Evolutionary conservation across 1,284 basidiomycete species (phyloP).

Genomic region (Peniophora sp.): DNA sequence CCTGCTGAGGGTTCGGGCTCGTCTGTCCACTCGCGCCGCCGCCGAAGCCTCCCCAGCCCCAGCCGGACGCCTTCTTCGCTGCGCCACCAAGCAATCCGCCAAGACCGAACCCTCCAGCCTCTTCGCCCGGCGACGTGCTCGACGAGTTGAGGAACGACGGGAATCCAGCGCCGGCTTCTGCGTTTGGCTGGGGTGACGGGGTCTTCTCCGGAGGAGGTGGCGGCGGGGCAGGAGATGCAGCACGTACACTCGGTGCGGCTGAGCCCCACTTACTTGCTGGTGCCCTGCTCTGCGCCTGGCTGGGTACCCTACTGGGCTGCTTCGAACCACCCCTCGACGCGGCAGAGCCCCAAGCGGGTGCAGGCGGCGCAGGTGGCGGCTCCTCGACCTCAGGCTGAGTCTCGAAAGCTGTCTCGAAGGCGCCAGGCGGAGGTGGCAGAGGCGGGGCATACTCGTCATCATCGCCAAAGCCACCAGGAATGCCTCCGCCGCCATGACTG

Average conservation of each 20-base stretch:
- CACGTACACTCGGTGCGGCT: not conserved
- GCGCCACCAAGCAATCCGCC: not conserved
- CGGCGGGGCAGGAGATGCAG: not conserved
- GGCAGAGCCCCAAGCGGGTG: not conserved
- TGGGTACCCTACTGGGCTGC: constrained; percentile 8
- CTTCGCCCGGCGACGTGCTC: not conserved
- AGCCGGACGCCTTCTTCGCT: not conserved
- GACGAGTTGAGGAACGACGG: not conserved
- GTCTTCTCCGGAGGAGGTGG: not conserved
- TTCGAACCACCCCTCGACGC: constrained; percentile 13
- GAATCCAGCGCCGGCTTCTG: not conserved
- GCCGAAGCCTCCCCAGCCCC: constrained; percentile 1
- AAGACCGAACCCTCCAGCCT: not conserved
- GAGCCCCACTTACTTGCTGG: constrained; percentile 12
- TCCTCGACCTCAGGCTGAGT: constrained; percentile 3
- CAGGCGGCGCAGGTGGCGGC: not conserved
- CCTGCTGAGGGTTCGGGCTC: not conserved
- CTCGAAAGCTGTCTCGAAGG: constrained; percentile 5
- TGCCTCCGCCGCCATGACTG: constrained; percentile 2
- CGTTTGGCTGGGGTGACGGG: not conserved
- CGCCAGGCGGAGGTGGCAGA: constrained; percentile 1
- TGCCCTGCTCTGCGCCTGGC: constrained; percentile 10
- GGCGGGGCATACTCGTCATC: constrained; percentile 4
- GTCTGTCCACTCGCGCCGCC: constrained; percentile 3
- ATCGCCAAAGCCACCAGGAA: constrained; percentile 8